A percentile compares a stretch with the other conserved stretches of the same genome.
Evolutionary conservation across 2,329 filamentous ascomycete genomes (phyloP).

Genomic region (Diatrype stigma): DNA sequence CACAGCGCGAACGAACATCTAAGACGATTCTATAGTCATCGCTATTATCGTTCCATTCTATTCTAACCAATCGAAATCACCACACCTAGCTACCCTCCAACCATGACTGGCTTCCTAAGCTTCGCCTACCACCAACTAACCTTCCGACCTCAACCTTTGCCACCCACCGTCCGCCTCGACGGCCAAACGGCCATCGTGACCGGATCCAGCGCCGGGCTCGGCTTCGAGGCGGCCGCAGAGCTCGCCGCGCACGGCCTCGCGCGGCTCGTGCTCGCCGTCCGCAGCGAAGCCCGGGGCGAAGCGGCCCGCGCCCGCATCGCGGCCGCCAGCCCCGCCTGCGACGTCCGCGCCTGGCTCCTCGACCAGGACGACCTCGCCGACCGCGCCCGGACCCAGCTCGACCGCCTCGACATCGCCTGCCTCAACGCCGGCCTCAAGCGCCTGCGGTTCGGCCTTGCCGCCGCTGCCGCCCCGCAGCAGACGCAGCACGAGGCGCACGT

Average conservation of each 20-base stretch:
- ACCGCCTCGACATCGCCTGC: slow-evolving; percentile 9
- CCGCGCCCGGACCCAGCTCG: slow-evolving; percentile 1
- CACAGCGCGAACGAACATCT: too few relatives aligned
- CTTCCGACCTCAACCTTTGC: slow-evolving; percentile 1
- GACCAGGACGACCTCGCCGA: slow-evolving; percentile 14
- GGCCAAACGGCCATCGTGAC: slow-evolving; percentile 6
- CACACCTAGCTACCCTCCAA: too few relatives aligned
- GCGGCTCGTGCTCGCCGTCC: slow-evolving; percentile 4
- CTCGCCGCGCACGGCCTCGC: slow-evolving; percentile 4
- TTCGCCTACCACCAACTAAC: neutral
- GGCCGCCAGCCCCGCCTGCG: neutral
- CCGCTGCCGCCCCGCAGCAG: slow-evolving; percentile 1
- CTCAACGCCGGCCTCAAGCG: slow-evolving; percentile 14
- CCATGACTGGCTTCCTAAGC: neutral
- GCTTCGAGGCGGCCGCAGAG: slow-evolving; percentile 4
- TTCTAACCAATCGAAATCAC: too few relatives aligned
- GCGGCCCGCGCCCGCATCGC: neutral
- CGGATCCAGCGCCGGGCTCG: slow-evolving; percentile 5
- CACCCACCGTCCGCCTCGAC: neutral
- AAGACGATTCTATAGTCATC: too few relatives aligned
- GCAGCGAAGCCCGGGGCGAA: slow-evolving; percentile 1
- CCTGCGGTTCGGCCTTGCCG: neutral
- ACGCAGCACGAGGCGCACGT: slow-evolving; percentile 8
- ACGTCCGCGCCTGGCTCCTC: slow-evolving; percentile 11
- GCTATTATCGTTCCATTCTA: too few relatives aligned